Percentiles rank a stretch among this genome's conserved stretches.
Conservation (phyloP, 345 rosid species). For the Combretum micranthum region DNA sequence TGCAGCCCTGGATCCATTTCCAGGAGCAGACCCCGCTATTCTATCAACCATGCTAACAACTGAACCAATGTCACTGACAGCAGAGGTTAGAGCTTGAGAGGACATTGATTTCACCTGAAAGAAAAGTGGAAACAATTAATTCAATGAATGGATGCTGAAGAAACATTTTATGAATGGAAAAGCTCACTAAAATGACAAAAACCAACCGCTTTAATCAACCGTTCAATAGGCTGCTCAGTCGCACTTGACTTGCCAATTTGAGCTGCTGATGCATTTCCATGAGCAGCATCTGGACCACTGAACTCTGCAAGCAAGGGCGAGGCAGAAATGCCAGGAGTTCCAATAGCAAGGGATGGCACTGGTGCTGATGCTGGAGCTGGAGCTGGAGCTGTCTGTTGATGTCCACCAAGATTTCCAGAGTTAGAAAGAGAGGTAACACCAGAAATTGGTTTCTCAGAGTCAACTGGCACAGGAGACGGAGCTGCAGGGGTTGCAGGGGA, state of each 20-base stretch:
- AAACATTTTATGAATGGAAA: neutral
- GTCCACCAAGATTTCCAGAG: slow-evolving; percentile 56
- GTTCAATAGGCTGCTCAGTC: slow-evolving; percentile 80
- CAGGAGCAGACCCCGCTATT: slow-evolving; percentile 91
- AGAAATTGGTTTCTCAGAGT: slow-evolving; percentile 69
- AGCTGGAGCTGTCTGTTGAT: slow-evolving; percentile 17
- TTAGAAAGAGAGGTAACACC: slow-evolving; percentile 52
- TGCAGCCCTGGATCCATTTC: slow-evolving; percentile 93
- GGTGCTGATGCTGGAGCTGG: slow-evolving; percentile 42
- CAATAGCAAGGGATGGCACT: slow-evolving; percentile 81
- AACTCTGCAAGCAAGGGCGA: slow-evolving; percentile 91
- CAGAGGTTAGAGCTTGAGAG: slow-evolving; percentile 56
- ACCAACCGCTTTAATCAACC: slow-evolving; percentile 78
- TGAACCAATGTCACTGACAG: slow-evolving; percentile 83
- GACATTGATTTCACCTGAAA: slow-evolving; percentile 80
- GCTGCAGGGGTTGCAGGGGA: slow-evolving; percentile 87
- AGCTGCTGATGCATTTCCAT: slow-evolving; percentile 40
- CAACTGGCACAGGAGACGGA: slow-evolving; percentile 89
- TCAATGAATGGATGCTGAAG: neutral
- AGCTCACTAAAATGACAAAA: slow-evolving; percentile 1
- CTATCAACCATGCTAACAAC: slow-evolving; percentile 92
- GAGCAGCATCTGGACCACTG: slow-evolving; percentile 59
- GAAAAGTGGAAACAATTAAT: slow-evolving; percentile 9
- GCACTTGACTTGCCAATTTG: slow-evolving; percentile 51
- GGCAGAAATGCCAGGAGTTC: slow-evolving; percentile 94